Evolutionary conservation across 352 stramenopile genomes (phyloP), one percentile per base, ranked within the genome.

Genomic region (Globisporangium spiculum): DNA sequence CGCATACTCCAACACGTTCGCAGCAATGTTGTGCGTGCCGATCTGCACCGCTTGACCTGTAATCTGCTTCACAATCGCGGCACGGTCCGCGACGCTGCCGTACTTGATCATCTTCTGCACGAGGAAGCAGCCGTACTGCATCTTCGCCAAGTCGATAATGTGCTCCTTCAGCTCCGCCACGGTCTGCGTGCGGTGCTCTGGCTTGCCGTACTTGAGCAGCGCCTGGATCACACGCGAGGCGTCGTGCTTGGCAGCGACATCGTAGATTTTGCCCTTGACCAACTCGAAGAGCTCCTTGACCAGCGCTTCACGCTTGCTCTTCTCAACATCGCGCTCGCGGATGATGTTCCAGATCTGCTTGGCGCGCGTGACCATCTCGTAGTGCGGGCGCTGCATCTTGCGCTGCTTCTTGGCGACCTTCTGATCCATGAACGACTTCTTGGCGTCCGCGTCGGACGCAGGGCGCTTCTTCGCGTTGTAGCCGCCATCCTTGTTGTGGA

Each of bases 91-190:
- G 32, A 84, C 84, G 60, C 75, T 81, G 69, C 92, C 94, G 79
- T 99, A 99, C 72, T 98, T 94, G 78, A 99, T 97, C 75, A 98
- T 94, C 75, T 99, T 99, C 62, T 98, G 86, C 66, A 98, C 94
- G n/a, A 98, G 78, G 78, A 98, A 98, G 84, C 94, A 94, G n/a
- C 88, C 92, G 78, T 99, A 99, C 74, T 98, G 96, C 80, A 94
- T 97, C 86, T 98, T 99, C 71, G 90, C 84, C 27, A 99, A 67
- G 57, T 98, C 94, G 10, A 95, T 73, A n/a, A 99, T 82, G 68
- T 97, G 84, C 38, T 94, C 89, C 66, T 96, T 88, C 63, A 99
- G 86, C 80, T 98, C 96, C 10, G 79, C 75, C 24, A 98, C 81
- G 9, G 97, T 90, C 68, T 92, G 80, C 67, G 86, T 84, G 34